Percentiles rank a stretch among this genome's conserved stretches.
Evolutionary conservation across 1,139 yeast genomes (phyloP).

Genomic region (Sugiyamaella grinbergsii): DNA sequence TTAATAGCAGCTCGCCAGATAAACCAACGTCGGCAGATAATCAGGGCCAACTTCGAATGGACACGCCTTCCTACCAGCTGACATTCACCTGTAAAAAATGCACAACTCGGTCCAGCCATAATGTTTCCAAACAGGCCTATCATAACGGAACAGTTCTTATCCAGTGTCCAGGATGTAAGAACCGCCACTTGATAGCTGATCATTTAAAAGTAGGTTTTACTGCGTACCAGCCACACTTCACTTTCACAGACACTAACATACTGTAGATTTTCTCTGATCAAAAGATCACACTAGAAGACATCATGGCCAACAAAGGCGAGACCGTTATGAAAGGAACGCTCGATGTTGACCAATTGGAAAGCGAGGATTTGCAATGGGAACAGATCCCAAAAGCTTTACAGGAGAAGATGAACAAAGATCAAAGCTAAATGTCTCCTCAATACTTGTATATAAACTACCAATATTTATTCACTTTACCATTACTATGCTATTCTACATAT

Average conservation of each 20-base stretch:
- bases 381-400: conserved; percentile 28
- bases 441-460: background rate
- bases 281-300: conserved; percentile 73
- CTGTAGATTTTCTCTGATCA: conserved; percentile 69
- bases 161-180: conserved; percentile 89
- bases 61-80: conserved; percentile 75
- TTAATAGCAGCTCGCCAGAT: background rate
- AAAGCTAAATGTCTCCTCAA: background rate
- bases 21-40: background rate
- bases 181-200: conserved; percentile 90
- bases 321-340: conserved; percentile 53
- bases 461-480: conserved; percentile 1
- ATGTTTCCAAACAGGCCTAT: conserved; percentile 89
- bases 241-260: conserved; percentile 24
- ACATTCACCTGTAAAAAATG: conserved; percentile 94
- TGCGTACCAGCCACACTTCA: background rate
- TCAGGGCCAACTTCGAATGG: conserved; percentile 26
- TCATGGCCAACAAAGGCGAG: conserved; percentile 77
- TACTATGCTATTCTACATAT: background rate
- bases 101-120: conserved; percentile 78
- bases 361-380: conserved; percentile 32
- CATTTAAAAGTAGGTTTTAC: conserved; percentile 64
- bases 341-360: conserved; percentile 23
- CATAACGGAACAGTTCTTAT: conserved; percentile 82
- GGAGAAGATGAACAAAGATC: conserved; percentile 22